phyloP scores from a whole-genome alignment of 768 basidiomycete genomes.

The Daedalea quercina region DNA sequence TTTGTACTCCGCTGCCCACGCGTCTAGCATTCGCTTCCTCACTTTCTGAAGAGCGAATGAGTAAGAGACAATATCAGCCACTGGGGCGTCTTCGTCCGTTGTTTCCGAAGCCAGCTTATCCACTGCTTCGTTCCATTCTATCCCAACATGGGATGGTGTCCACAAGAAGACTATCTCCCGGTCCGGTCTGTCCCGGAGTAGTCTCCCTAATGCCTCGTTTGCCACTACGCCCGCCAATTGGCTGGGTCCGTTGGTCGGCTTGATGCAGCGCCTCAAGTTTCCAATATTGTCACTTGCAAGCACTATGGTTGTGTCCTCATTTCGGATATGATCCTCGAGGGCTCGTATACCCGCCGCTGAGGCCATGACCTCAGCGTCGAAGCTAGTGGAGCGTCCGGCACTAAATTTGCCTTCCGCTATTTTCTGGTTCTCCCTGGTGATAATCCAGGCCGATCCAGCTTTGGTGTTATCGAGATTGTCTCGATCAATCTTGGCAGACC shows the following conservation, averaged over 20 bases:
- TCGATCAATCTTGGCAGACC: background rate
- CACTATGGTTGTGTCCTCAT: background rate
- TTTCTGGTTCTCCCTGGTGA: background rate
- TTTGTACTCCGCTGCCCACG: background rate
- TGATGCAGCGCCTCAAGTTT: background rate
- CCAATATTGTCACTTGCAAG: background rate
- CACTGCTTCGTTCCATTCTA: background rate
- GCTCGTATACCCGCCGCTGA: background rate
- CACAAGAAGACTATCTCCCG: background rate
- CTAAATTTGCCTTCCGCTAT: background rate
- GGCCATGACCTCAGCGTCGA: conserved; percentile 1
- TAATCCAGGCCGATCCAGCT: background rate
- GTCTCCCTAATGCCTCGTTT: background rate
- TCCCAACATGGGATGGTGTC: background rate
- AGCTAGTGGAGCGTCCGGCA: background rate
- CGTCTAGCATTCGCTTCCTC: background rate
- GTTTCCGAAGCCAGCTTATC: background rate
- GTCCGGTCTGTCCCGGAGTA: background rate
- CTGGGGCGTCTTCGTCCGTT: no score
- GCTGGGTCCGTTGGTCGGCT: background rate
- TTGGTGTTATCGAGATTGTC: background rate
- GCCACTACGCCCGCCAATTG: background rate
- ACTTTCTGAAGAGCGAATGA: background rate
- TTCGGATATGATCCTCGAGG: no score
- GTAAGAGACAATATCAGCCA: background rate